A percentile compares a stretch with the other conserved stretches of the same genome.
Evolutionary conservation across 345 rosid species (phyloP).

Genomic region (Jatropha curcas): DNA sequence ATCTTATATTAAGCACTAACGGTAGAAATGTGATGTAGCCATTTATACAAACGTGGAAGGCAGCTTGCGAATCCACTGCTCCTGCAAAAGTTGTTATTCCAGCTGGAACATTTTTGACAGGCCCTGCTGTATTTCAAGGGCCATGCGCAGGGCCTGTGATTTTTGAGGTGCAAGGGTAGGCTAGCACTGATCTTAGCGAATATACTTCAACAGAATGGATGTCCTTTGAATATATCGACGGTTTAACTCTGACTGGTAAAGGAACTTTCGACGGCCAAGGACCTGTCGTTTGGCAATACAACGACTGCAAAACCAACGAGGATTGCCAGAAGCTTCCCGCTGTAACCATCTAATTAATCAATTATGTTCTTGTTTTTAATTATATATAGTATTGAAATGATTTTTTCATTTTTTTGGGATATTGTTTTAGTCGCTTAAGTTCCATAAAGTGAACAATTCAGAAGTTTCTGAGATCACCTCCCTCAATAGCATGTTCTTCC

Average conservation of each 20-base stretch:
- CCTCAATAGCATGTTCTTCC: conserved; percentile 71
- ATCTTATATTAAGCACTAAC: background rate
- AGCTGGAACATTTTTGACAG: conserved; percentile 38
- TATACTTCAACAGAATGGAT: conserved; percentile 45
- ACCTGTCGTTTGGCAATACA: conserved; percentile 39
- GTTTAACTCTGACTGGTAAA: conserved; percentile 47
- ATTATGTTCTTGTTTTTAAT: no score
- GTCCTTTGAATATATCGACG: conserved; percentile 43
- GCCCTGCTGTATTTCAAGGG: conserved; percentile 54
- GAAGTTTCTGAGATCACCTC: conserved; percentile 57
- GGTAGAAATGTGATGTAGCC: conserved; percentile 34
- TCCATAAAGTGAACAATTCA: conserved; percentile 44
- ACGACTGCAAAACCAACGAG: conserved; percentile 33
- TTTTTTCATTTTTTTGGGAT: background rate
- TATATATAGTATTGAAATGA: no score
- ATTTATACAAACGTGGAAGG: conserved; percentile 52
- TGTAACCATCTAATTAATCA: conserved; percentile 32
- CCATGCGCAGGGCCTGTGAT: conserved; percentile 49
- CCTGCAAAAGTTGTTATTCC: conserved; percentile 56
- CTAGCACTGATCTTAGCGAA: conserved; percentile 32
- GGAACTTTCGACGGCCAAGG: conserved; percentile 73
- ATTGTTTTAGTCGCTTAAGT: conserved; percentile 48
- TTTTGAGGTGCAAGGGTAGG: conserved; percentile 51
- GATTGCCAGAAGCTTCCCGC: conserved; percentile 46
- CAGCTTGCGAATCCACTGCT: conserved; percentile 40